Conservation (phyloP, 2,329 filamentous ascomycete genomes). For the Nemania bipapillata region DNA sequence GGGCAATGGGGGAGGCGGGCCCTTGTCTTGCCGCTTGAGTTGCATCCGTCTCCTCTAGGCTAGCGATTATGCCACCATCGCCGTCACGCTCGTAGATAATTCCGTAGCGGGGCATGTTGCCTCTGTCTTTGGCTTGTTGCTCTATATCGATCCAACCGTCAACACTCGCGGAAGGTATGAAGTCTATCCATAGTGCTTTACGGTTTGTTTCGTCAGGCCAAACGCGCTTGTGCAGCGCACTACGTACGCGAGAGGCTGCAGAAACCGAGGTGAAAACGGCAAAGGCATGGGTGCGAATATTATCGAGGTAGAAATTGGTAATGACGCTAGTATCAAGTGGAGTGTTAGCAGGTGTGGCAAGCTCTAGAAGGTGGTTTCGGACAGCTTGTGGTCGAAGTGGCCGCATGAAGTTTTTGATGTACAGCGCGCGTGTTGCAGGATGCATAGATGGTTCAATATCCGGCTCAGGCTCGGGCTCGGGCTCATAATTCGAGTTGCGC, state of each 20-base stretch:
- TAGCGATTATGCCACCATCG: constrained; percentile 65
- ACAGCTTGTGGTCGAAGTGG: constrained; percentile 78
- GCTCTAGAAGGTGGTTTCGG: constrained; percentile 72
- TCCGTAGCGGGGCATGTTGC: constrained; percentile 71
- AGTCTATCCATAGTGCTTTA: constrained; percentile 88
- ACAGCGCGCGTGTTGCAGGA: constrained; percentile 79
- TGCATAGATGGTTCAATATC: constrained; percentile 70
- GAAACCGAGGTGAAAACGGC: constrained; percentile 74
- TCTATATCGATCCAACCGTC: constrained; percentile 79
- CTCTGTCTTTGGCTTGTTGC: constrained; percentile 53
- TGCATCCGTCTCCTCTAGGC: constrained; percentile 62
- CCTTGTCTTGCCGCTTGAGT: constrained; percentile 42
- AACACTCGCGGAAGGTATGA: constrained; percentile 80
- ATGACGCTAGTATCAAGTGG: constrained; percentile 67
- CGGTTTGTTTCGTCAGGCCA: constrained; percentile 90
- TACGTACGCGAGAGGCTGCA: constrained; percentile 80
- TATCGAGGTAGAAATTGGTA: constrained; percentile 79
- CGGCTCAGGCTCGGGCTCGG: constrained; percentile 46
- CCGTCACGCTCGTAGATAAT: constrained; percentile 72
- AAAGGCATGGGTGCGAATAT: constrained; percentile 88
- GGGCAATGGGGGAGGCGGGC: constrained; percentile 42
- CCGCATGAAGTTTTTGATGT: constrained; percentile 90
- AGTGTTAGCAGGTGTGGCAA: constrained; percentile 70
- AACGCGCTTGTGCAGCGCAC: constrained; percentile 77
- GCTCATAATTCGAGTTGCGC: constrained; percentile 31